A percentile compares a stretch with the other conserved stretches of the same genome.
These are phyloP conservation scores for Nicotiana knightiana DNA, from an alignment of 257 asterid genomes.

Conservation along the genomic window DNA sequence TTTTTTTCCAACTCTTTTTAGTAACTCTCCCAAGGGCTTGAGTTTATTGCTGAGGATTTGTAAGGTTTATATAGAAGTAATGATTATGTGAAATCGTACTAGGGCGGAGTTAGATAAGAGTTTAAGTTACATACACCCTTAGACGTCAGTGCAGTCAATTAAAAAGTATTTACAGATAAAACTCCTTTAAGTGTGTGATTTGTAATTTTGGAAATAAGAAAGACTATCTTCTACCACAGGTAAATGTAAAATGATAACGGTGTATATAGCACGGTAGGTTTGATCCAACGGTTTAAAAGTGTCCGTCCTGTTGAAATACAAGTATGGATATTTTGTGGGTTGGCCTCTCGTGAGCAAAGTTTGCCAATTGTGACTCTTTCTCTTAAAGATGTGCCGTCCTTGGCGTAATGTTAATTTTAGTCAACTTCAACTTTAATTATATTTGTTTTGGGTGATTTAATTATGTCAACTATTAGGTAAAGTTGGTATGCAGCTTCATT, in stretches of 20 bases:
- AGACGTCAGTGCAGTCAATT: no score
- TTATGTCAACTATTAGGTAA: not conserved
- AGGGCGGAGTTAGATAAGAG: not conserved
- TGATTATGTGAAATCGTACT: not conserved
- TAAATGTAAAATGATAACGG: no score
- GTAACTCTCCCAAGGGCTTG: not conserved
- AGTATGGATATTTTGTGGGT: not conserved
- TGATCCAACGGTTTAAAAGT: not conserved
- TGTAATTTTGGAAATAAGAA: no score
- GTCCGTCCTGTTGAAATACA: constrained; percentile 6
- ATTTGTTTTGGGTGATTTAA: not conserved
- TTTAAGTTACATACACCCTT: no score
- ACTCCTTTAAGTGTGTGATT: no score
- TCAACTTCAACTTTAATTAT: not conserved
- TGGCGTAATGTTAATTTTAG: not conserved
- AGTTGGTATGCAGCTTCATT: not conserved
- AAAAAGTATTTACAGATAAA: no score
- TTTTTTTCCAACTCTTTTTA: not conserved
- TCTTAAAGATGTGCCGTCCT: constrained; percentile 8
- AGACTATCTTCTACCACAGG: no score
- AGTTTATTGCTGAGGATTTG: not conserved
- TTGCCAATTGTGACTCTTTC: not conserved
- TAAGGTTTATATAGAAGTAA: not conserved
- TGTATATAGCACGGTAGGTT: not conserved
- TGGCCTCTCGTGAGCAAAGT: constrained; percentile 3